Evolutionary conservation across 345 rosid genomes (phyloP).

Genomic region (Noccaea caerulescens): DNA sequence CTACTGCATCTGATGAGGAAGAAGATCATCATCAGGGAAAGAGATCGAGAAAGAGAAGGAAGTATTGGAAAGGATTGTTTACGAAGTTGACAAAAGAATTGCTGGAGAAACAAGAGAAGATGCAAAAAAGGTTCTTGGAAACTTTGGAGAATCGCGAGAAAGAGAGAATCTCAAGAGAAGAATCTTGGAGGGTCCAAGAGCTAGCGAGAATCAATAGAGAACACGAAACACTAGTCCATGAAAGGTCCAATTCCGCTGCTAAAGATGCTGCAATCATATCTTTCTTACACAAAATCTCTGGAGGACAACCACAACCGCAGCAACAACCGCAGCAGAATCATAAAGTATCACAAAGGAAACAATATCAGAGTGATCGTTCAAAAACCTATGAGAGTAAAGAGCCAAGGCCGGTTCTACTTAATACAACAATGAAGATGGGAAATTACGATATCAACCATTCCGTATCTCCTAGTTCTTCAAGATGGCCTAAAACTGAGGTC

Average conservation of each 20-base stretch:
- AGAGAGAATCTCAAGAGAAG: constrained; percentile 71
- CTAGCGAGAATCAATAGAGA: constrained; percentile 61
- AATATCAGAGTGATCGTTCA: constrained; percentile 30
- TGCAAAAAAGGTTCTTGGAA: constrained; percentile 72
- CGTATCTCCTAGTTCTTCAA: constrained; percentile 56
- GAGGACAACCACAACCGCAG: constrained; percentile 42
- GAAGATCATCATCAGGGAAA: constrained; percentile 41
- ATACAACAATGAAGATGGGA: constrained; percentile 36
- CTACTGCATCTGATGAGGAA: constrained; percentile 67
- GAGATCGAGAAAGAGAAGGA: constrained; percentile 56
- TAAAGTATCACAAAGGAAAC: constrained; percentile 34
- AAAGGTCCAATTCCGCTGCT: constrained; percentile 70
- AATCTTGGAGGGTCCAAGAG: constrained; percentile 74
- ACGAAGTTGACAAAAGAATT: constrained; percentile 64
- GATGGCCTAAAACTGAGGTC: constrained; percentile 90
- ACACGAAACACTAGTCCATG: constrained; percentile 64
- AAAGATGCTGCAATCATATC: constrained; percentile 80
- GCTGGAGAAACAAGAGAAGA: constrained; percentile 71
- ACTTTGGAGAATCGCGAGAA: constrained; percentile 64
- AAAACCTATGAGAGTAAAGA: constrained; percentile 41
- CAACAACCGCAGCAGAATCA: constrained; percentile 29
- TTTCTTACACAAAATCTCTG: constrained; percentile 75
- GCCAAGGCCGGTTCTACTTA: constrained; percentile 19
- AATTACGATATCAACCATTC: constrained; percentile 22
- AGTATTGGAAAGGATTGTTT: constrained; percentile 74